Evolutionary conservation across 1,284 basidiomycete species (phyloP), one percentile per base, ranked within the genome.

Genomic region (Macrocybe sp.): DNA sequence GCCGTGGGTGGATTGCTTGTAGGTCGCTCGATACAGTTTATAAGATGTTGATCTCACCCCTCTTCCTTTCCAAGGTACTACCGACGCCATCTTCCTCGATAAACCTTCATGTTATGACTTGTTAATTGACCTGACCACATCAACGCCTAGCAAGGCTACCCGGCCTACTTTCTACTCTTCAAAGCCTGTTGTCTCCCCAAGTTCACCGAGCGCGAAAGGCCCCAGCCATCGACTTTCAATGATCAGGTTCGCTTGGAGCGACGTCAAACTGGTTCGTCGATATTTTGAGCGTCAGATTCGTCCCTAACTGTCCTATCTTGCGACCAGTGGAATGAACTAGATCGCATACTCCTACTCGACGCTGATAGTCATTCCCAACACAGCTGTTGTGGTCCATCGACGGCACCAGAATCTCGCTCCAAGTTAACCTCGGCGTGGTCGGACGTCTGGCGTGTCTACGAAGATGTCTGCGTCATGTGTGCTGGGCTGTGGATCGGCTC

Each of bases 1-100:
- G 83, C 0, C 68, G 74, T 7, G 87, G 88, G 9, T 91, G 86
- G 85, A 79, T 90, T 46, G 88, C 88, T 31, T 90, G 87, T 78
- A 53, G 52, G 75, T 67, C 7, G 42, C 32, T 16, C 44, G 11
- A 11, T 14, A 6, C 32, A 37, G 29, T 41, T 43, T 6, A 11
- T 30, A 36, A 4, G 14, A 39, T 29, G 37, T 9, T 12, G 9
- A 16, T 33, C 30, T 37, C 14, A 40, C 46, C 46, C 44, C 37
- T 9, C 8, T 40, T 29, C 14, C 14, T 14, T 14, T 14, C 14
- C 14, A 51, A 79, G 77, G 79, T 60, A 90, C 89, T 7, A 89
- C 88, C 0, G 89, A 91, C 53, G 82, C 86, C 2, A 78, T 91
- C 12, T 89, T 87, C 66, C 69, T 89, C 28, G 88, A 91, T 55